These are phyloP conservation scores for Euclidium syriacum DNA, from an alignment of 345 rosid genomes.

Conservation along the genomic window DNA sequence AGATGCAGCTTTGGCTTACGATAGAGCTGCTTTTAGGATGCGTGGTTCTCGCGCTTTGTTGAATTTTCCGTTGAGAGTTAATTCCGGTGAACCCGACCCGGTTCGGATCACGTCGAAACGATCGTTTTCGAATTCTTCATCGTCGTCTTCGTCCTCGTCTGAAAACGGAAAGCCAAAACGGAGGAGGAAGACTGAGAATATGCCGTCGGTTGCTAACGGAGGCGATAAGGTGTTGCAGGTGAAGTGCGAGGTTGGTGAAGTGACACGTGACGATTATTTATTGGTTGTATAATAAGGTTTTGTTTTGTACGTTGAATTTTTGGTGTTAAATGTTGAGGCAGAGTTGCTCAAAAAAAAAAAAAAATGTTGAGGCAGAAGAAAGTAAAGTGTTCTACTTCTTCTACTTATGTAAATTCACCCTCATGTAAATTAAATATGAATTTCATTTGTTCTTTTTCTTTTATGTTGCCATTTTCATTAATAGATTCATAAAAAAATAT, in stretches of 20 bases:
- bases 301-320: background rate
- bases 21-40: constrained; percentile 89
- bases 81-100: constrained; percentile 94
- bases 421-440: background rate
- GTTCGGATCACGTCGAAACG: constrained; percentile 82
- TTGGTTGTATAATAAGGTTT: constrained; percentile 20
- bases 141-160: constrained; percentile 37
- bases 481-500: background rate
- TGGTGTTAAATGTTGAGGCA: background rate
- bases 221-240: background rate
- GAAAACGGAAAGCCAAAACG: constrained; percentile 51
- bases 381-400: background rate
- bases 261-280: constrained; percentile 31
- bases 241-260: constrained; percentile 29
- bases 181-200: constrained; percentile 42
- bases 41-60: constrained; percentile 88
- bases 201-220: constrained; percentile 17
- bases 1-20: constrained; percentile 96
- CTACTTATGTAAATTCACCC: too few relatives aligned
- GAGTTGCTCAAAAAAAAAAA: too few relatives aligned
- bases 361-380: background rate
- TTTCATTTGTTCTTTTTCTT: background rate
- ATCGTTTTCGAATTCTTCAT: constrained; percentile 13
- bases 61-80: constrained; percentile 83
- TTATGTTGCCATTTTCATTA: background rate